Evolutionary conservation across 805 yeast species (phyloP), one percentile per base, ranked within the genome.

Genomic region (Sugiyamaella qingdaonensis): DNA sequence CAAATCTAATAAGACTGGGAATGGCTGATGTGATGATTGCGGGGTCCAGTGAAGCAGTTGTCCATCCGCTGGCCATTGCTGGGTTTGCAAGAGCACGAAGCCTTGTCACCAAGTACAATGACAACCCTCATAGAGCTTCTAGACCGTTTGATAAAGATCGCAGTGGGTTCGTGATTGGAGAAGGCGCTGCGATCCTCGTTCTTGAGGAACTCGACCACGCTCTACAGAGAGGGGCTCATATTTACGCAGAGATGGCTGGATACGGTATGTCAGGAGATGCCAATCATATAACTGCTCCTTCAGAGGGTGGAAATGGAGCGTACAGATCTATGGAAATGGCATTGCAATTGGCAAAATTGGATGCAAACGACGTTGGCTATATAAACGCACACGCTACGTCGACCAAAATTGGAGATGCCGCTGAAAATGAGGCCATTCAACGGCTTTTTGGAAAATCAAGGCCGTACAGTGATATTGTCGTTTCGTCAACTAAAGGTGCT

Each of bases 381-480:
- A 76, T 94, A 46, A 94, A 95, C 69, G 97, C 99, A 1, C 99
- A 94, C 68, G 99, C 99, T 0, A 94, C 99, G 0, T 88, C 96
- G 0, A 94, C 99, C 0, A 72, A 74, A 5, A 70, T 91, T 2
- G 99, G 99, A 4, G 99, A 94, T 64, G 71, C 81, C 16, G 94
- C 96, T 0, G 99, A 94, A 64, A 82, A 86, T 62, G 65, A 66
- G 42, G 98, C 98, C 2, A 83, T 94, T 48, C 67, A 73, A 46
- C 46, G 63, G 7, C 67, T 77, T 2, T 80, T 88, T 51, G 69
- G 64, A 1, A 62, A 69, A 2, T 61, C 68, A 2, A 70, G 72
- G 31, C 58, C 68, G n/a, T 51, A 49, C 37, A 45, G 53, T 13
- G 60, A 59, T 1, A 49, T 68, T 34, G 52, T 63, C 42, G 81